Evolutionary conservation across 2,329 filamentous ascomycete genomes (phyloP).

Genomic region (Rhinocladiella mackenziei): DNA sequence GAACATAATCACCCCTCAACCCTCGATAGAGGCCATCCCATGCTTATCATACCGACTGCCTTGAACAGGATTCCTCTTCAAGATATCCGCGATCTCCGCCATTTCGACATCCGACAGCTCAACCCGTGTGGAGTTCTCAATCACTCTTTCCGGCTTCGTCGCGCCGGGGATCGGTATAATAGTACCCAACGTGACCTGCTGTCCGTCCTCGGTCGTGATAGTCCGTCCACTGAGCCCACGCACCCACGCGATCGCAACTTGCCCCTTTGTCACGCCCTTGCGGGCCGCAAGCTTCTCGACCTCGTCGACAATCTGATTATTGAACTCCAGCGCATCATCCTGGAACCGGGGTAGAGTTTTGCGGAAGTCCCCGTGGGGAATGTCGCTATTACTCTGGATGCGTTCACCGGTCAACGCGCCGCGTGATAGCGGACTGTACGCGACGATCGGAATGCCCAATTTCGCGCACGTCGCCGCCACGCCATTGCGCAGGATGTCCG

Average conservation of each 20-base stretch:
- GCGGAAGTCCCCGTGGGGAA: conserved; percentile 47
- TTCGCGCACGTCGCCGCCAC: conserved; percentile 54
- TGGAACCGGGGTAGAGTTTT: conserved; percentile 47
- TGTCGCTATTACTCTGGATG: conserved; percentile 44
- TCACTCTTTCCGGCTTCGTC: conserved; percentile 36
- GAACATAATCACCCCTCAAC: conserved; percentile 1
- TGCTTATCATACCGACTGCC: conserved; percentile 15
- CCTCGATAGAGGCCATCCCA: conserved; percentile 7
- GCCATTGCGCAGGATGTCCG: conserved; percentile 56
- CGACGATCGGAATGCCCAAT: conserved; percentile 55
- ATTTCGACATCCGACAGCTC: conserved; percentile 47
- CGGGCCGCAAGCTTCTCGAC: conserved; percentile 43
- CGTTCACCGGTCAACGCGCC: conserved; percentile 52
- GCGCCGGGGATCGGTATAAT: conserved; percentile 46
- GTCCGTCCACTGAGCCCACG: conserved; percentile 38
- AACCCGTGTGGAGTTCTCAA: conserved; percentile 41
- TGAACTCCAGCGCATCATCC: conserved; percentile 48
- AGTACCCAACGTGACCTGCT: conserved; percentile 19
- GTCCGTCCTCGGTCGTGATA: conserved; percentile 19
- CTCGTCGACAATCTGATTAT: conserved; percentile 47
- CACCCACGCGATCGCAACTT: conserved; percentile 51
- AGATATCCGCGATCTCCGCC: conserved; percentile 48
- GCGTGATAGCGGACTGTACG: conserved; percentile 57
- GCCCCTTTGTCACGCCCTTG: conserved; percentile 44
- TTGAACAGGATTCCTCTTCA: conserved; percentile 35